Conservation (phyloP, 257 asterid species). For the Thymus quinquecostatus region DNA sequence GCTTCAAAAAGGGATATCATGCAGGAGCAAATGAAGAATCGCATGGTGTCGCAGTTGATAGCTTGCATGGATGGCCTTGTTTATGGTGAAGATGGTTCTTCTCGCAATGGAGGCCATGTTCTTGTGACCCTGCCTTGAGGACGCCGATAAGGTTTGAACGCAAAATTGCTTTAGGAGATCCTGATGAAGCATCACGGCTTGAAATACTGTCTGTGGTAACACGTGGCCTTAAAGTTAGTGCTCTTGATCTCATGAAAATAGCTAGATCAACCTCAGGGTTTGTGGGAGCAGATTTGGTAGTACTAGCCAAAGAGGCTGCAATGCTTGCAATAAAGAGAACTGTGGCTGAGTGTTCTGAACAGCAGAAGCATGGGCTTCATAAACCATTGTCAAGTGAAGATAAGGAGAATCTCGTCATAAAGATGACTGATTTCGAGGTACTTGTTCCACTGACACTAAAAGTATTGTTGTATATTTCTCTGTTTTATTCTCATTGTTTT, state of each 20-base stretch:
- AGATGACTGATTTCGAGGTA: constrained; percentile 51
- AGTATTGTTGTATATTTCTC: too few species aligned
- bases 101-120: constrained; percentile 50
- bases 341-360: constrained; percentile 25
- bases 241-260: constrained; percentile 70
- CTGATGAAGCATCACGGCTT: constrained; percentile 72
- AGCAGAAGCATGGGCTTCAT: too few species aligned
- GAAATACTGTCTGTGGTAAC: constrained; percentile 70
- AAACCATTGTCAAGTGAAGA: constrained; percentile 66
- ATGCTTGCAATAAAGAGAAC: constrained; percentile 81
- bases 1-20: constrained; percentile 54
- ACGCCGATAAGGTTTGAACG: constrained; percentile 94
- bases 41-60: constrained; percentile 84
- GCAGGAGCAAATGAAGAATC: constrained; percentile 76
- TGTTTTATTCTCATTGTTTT: not conserved
- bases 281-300: constrained; percentile 91
- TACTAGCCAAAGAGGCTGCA: constrained; percentile 70
- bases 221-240: constrained; percentile 60
- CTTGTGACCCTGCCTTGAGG: constrained; percentile 84
- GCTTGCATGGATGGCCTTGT: constrained; percentile 76
- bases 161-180: constrained; percentile 71
- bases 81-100: constrained; percentile 30
- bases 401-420: constrained; percentile 55
- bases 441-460: too few species aligned
- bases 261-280: constrained; percentile 84